These are phyloP conservation scores for Pholiota molesta DNA, from an alignment of 768 basidiomycete species.

Conservation along the genomic window DNA sequence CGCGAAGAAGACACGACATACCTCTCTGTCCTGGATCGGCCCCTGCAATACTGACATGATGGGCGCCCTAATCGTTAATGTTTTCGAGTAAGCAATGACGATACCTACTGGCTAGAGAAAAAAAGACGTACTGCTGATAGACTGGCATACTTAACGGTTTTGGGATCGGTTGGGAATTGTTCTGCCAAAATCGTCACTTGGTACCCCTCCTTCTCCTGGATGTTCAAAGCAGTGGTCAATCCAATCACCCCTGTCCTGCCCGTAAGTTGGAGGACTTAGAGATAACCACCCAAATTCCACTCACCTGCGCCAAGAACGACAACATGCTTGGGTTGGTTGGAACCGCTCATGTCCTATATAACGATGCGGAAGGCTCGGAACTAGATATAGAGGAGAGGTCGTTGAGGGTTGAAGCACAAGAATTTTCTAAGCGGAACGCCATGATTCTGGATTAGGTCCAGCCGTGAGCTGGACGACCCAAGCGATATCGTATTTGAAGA, in stretches of 20 bases:
- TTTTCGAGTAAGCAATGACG: not conserved
- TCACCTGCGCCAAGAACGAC: constrained; percentile 15
- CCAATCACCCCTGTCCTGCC: constrained; percentile 58
- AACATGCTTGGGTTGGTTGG: constrained; percentile 7
- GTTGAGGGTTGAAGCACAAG: not conserved
- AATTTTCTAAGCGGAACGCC: not conserved
- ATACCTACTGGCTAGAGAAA: not conserved
- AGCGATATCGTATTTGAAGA: too few species aligned
- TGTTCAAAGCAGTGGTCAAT: constrained; percentile 60
- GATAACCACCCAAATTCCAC: not conserved
- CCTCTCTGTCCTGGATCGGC: constrained; percentile 51
- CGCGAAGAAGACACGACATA: constrained; percentile 21
- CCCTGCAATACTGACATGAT: constrained; percentile 61
- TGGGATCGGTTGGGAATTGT: constrained; percentile 25
- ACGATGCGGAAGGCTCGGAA: not conserved
- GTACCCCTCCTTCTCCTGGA: constrained; percentile 59
- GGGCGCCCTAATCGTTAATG: constrained; percentile 53
- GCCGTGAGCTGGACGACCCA: not conserved
- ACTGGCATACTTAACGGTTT: constrained; percentile 63
- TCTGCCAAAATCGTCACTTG: constrained; percentile 48
- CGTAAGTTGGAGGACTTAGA: not conserved
- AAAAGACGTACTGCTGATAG: constrained; percentile 63
- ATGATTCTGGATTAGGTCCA: not conserved
- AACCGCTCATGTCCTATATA: not conserved
- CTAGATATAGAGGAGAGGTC: not conserved